Evolutionary conservation across 2,329 filamentous ascomycete genomes (phyloP).

Genomic region (Fusarium hostae): DNA sequence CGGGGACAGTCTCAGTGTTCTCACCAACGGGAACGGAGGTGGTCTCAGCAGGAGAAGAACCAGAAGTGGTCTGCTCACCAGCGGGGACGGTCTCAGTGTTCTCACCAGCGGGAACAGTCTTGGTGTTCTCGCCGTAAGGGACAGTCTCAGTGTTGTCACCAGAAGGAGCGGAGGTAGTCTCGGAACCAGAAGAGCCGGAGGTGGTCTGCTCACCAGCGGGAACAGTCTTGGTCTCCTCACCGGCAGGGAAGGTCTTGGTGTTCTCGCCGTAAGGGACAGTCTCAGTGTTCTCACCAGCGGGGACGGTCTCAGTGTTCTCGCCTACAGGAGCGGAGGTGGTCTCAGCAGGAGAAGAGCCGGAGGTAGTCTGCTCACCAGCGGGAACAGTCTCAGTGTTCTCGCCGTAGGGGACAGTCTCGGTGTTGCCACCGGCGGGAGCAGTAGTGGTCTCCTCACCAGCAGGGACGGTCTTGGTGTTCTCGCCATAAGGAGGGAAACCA

Average conservation of each 20-base stretch:
- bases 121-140: slow-evolving; percentile 7
- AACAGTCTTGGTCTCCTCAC: slow-evolving; percentile 23
- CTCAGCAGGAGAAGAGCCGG: slow-evolving; percentile 59
- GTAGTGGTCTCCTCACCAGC: no score
- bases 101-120: slow-evolving; percentile 23
- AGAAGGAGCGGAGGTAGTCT: slow-evolving; percentile 59
- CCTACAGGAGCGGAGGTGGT: slow-evolving; percentile 49
- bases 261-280: slow-evolving; percentile 9
- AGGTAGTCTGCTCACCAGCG: slow-evolving; percentile 22
- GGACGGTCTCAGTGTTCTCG: slow-evolving; percentile 27
- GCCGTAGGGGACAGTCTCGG: slow-evolving; percentile 46
- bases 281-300: slow-evolving; percentile 52
- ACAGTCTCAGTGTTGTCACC: slow-evolving; percentile 52
- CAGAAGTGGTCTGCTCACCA: slow-evolving; percentile 25
- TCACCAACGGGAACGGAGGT: slow-evolving; percentile 50
- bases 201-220: slow-evolving; percentile 28
- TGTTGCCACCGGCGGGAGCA: no score
- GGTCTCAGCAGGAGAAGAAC: slow-evolving; percentile 60
- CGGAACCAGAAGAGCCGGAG: slow-evolving; percentile 58
- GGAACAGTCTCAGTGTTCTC: slow-evolving; percentile 33
- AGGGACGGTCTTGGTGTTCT: slow-evolving; percentile 31
- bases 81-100: slow-evolving; percentile 26
- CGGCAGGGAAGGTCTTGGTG: slow-evolving; percentile 22
- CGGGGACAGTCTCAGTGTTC: slow-evolving; percentile 17
- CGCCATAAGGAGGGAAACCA: slow-evolving; percentile 7